Evolutionary conservation across 495 filamentous ascomycete genomes (phyloP), one percentile per base, ranked within the genome.

Genomic region (Daldinia loculata): DNA sequence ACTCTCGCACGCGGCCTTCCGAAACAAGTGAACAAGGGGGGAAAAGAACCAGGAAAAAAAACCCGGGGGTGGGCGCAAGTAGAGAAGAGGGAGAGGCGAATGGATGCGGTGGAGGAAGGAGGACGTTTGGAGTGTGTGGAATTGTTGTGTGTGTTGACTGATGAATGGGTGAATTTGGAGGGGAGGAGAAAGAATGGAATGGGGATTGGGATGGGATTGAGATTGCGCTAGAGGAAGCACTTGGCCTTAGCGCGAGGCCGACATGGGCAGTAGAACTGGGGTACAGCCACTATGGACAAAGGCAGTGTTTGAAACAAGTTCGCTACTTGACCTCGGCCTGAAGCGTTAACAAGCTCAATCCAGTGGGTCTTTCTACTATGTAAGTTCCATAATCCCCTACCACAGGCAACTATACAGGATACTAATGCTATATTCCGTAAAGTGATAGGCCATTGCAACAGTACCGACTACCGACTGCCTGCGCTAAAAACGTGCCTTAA

Each of bases 61-160:
- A 62, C 52, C 65, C 50, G 66, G 61, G 56, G 60, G 55, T 63
- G 60, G 62, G 62, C 53, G 66, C 55, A 57, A 32, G 59, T 52
- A 67, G 68, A 43, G 55, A 69, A 29, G 66, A 76, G 68, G 61
- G 62, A 70, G 51, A 53, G 52, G 60, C 66, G 60, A 66, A 65
- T 61, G 61, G 36, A 61, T 68, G 69, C 43, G 45, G 50, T 56
- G 45, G 71, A 79, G 43, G 71, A 64, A 50, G 66, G 69, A 22
- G 75, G 77, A 39, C 34, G 63, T 53, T 53, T 63, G 53, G 24
- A 62, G 30, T 56, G 34, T 51, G 62, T 61, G 48, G 59, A 64
- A 70, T 61, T 70, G 71, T 69, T 61, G 75, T 77, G 48, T 39
- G 65, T 71, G 75, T 72, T 74, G 76, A 75, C 55, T 76, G 76